These are phyloP conservation scores for Vinca major DNA, from an alignment of 305 asterid genomes.

Conservation along the genomic window DNA sequence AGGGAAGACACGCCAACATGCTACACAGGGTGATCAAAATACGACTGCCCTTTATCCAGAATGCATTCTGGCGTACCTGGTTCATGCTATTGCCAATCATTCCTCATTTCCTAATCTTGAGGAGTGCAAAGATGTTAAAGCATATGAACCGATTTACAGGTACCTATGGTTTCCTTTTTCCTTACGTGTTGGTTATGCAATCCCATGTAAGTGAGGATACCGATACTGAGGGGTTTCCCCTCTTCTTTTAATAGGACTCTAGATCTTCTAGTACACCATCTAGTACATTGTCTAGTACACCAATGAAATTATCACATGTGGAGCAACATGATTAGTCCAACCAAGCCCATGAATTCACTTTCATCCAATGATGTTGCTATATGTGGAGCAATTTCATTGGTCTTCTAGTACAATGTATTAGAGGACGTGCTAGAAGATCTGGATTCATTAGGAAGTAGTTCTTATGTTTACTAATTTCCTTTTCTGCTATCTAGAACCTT, in stretches of 20 bases:
- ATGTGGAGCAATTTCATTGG: too few relatives aligned
- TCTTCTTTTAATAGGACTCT: too few relatives aligned
- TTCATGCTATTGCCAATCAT: conserved; percentile 91
- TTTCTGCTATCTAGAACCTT: neutral
- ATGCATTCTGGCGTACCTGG: conserved; percentile 68
- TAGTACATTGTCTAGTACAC: too few relatives aligned
- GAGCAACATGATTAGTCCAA: too few relatives aligned
- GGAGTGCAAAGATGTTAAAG: conserved; percentile 73
- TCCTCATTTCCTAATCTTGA: conserved; percentile 71
- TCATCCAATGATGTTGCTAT: too few relatives aligned
- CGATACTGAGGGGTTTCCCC: neutral
- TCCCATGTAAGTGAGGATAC: conserved; percentile 8
- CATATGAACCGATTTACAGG: conserved; percentile 85
- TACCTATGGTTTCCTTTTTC: conserved; percentile 24
- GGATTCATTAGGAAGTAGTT: too few relatives aligned
- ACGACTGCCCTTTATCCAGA: conserved; percentile 64
- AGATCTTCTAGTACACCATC: too few relatives aligned
- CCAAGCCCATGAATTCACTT: too few relatives aligned
- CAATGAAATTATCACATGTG: too few relatives aligned
- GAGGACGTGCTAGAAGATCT: too few relatives aligned
- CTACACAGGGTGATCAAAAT: conserved; percentile 52
- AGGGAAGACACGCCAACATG: conserved; percentile 61
- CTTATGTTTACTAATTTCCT: too few relatives aligned
- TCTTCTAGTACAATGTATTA: too few relatives aligned
- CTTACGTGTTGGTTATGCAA: conserved; percentile 16